phyloP scores from a whole-genome alignment of 1,139 yeast species.

The Lodderomyces parapsilosis region DNA sequence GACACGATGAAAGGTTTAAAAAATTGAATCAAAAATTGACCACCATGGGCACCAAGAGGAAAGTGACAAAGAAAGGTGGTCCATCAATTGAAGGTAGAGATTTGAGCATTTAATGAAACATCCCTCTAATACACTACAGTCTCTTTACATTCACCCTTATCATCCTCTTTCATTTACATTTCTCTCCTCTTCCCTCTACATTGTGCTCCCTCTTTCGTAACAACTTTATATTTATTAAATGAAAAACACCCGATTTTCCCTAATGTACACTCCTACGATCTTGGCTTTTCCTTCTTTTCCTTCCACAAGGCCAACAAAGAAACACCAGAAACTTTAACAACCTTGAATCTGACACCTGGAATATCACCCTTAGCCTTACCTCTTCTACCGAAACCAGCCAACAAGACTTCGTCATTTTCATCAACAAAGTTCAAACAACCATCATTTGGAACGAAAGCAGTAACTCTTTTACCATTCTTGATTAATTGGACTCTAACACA shows the following conservation, averaged over 20 bases:
- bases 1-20: constrained; percentile 76
- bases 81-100: constrained; percentile 82
- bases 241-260: too few relatives aligned
- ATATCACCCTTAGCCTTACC: constrained; percentile 99
- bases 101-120: constrained; percentile 29
- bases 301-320: constrained; percentile 99
- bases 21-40: constrained; percentile 61
- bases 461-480: constrained; percentile 99
- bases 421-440: constrained; percentile 99
- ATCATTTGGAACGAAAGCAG: constrained; percentile 99
- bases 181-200: too few relatives aligned
- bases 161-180: too few relatives aligned
- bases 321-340: constrained; percentile 99
- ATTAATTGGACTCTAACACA: constrained; percentile 99
- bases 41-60: constrained; percentile 45
- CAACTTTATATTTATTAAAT: too few relatives aligned
- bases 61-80: constrained; percentile 58
- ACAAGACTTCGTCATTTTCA: constrained; percentile 98
- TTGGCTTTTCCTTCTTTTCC: constrained; percentile 99
- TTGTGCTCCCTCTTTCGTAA: neutral
- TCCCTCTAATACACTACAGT: neutral
- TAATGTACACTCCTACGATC: constrained; percentile 58
- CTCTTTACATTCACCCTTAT: neutral
- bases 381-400: constrained; percentile 99
- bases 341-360: constrained; percentile 99